Percentiles rank a stretch among this genome's conserved stretches.
Evolutionary conservation across 768 basidiomycete species (phyloP).

Genomic region (Gloeostereum incarnatum): DNA sequence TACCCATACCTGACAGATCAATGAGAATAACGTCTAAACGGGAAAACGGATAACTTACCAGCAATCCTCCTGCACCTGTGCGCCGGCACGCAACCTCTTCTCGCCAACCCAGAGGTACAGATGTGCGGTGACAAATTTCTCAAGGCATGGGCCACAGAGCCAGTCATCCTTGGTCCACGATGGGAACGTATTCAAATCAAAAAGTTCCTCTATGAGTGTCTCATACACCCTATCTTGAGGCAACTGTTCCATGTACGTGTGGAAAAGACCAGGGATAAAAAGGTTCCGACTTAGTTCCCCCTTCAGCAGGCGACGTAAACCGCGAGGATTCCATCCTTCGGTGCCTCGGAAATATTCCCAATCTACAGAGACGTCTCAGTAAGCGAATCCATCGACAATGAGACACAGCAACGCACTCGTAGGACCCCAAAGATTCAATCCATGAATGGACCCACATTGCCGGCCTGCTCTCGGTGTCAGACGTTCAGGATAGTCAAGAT

Average conservation of each 20-base stretch:
- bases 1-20: constrained; percentile 6
- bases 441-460: background rate
- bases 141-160: background rate
- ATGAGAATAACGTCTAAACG: background rate
- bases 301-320: background rate
- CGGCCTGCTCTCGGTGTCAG: background rate
- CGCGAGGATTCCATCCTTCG: background rate
- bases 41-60: constrained; percentile 2
- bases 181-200: background rate
- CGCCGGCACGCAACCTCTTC: background rate
- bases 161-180: constrained; percentile 1
- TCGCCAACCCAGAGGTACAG: constrained; percentile 2
- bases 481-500: background rate
- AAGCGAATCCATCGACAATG: background rate
- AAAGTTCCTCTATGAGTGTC: background rate
- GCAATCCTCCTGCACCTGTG: constrained; percentile 8
- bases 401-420: background rate
- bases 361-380: background rate
- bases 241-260: background rate
- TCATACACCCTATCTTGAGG: background rate
- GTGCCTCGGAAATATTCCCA: background rate
- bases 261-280: background rate
- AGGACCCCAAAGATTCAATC: constrained; percentile 1
- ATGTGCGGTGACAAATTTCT: background rate
- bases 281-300: background rate